A percentile compares a stretch with the other conserved stretches of the same genome.
These are phyloP conservation scores for Pholiota conissans DNA, from an alignment of 768 basidiomycete genomes.

Conservation along the genomic window DNA sequence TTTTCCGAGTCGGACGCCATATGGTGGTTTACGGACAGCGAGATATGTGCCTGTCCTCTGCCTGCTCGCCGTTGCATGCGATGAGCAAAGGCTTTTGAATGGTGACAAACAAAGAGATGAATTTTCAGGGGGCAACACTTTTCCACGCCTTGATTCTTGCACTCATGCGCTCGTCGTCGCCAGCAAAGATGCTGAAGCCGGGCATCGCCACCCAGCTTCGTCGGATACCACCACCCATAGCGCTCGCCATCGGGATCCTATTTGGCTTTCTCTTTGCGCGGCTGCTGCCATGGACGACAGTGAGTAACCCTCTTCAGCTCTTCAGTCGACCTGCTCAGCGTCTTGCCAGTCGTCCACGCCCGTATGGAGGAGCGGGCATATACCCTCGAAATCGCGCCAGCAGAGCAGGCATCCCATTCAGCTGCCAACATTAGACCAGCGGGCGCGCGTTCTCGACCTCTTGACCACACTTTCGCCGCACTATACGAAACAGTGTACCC, in stretches of 20 bases:
- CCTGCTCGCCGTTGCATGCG: conserved; percentile 63
- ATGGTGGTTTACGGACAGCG: conserved; percentile 39
- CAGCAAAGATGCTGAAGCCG: conserved; percentile 11
- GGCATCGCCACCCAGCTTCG: conserved; percentile 32
- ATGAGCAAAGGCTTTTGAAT: conserved; percentile 9
- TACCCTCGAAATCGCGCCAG: conserved; percentile 49
- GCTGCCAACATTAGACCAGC: conserved; percentile 81
- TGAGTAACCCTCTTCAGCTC: conserved; percentile 20
- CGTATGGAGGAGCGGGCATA: conserved; percentile 55
- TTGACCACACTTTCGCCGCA: conserved; percentile 87
- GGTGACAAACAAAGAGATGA: neutral
- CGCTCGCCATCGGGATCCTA: conserved; percentile 60
- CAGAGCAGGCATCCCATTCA: conserved; percentile 63
- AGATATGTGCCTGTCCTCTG: conserved; percentile 56
- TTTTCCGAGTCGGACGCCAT: conserved; percentile 54
- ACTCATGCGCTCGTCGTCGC: conserved; percentile 5
- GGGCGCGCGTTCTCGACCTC: conserved; percentile 82
- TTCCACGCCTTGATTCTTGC: conserved; percentile 2
- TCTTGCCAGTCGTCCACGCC: conserved; percentile 35
- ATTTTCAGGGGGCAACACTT: conserved; percentile 9
- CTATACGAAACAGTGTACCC: conserved; percentile 91
- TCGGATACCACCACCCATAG: conserved; percentile 53
- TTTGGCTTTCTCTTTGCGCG: conserved; percentile 60
- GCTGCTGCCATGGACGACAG: conserved; percentile 45
- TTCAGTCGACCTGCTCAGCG: conserved; percentile 8